phyloP scores from a whole-genome alignment of 768 basidiomycete species.

The Termitomyces sp. region DNA sequence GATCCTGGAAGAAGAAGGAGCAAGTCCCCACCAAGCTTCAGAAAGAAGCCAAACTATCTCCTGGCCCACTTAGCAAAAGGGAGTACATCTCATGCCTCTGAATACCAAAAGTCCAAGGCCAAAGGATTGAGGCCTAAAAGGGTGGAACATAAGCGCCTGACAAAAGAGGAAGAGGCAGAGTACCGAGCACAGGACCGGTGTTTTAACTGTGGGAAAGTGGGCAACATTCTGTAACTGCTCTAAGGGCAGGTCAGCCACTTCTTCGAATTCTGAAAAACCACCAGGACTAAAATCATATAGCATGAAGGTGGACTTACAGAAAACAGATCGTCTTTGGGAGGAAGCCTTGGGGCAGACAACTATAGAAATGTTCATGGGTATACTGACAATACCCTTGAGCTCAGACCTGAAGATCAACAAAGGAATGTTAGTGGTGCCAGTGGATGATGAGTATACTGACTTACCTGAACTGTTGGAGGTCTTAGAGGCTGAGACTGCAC shows the following conservation, averaged over 20 bases:
- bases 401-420: too few species aligned
- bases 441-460: background rate
- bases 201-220: constrained; percentile 5
- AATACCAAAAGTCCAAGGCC: background rate
- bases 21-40: background rate
- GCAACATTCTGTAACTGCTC: constrained; percentile 5
- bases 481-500: too few species aligned
- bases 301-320: background rate
- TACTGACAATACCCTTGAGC: background rate
- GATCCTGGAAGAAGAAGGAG: background rate
- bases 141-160: background rate
- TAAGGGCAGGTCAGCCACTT: background rate
- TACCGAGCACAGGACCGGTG: constrained; percentile 1
- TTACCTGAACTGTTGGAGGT: too few species aligned
- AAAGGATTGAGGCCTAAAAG: background rate
- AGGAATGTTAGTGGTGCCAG: too few species aligned
- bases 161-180: constrained; percentile 3
- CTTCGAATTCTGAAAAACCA: background rate
- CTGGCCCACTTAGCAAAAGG: background rate
- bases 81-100: background rate
- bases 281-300: background rate
- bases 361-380: background rate
- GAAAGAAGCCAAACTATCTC: background rate
- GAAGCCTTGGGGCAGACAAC: background rate
- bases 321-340: background rate